These are phyloP conservation scores for Paramecium pentaurelia DNA, from an alignment of 73 alveolate genomes.

Conservation along the genomic window DNA sequence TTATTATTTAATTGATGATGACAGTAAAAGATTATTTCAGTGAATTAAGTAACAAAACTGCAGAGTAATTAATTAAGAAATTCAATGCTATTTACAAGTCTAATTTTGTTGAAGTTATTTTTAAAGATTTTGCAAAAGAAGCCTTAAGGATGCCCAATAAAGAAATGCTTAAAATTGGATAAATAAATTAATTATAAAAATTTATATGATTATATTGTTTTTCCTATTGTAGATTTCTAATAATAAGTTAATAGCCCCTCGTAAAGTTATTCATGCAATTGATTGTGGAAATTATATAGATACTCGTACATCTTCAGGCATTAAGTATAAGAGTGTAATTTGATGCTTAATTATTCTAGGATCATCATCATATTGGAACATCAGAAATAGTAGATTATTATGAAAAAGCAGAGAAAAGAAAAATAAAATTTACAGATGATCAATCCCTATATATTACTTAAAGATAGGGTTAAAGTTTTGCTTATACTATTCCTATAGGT, in stretches of 20 bases:
- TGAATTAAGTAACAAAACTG: background rate
- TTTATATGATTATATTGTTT: background rate
- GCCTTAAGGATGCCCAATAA: background rate
- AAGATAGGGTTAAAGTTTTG: background rate
- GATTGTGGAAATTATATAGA: conserved; percentile 15
- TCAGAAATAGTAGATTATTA: conserved; percentile 19
- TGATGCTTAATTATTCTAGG: background rate
- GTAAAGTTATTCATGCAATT: background rate
- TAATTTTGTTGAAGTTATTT: background rate
- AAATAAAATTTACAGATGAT: background rate
- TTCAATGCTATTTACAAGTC: background rate
- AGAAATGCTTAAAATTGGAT: background rate
- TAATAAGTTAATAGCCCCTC: background rate
- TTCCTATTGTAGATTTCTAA: background rate
- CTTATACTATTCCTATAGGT: background rate
- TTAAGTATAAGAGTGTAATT: background rate
- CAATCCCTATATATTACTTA: background rate
- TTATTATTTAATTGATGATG: background rate
- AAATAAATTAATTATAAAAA: conserved; percentile 1
- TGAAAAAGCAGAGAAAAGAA: background rate
- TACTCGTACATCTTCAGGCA: background rate
- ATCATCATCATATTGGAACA: background rate
- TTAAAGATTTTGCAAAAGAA: conserved; percentile 14
- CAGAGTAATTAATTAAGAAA: background rate
- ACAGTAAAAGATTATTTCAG: background rate